phyloP scores from a whole-genome alignment of 2,329 filamentous ascomycete species.

The Phyllosticta citrichinensis region DNA sequence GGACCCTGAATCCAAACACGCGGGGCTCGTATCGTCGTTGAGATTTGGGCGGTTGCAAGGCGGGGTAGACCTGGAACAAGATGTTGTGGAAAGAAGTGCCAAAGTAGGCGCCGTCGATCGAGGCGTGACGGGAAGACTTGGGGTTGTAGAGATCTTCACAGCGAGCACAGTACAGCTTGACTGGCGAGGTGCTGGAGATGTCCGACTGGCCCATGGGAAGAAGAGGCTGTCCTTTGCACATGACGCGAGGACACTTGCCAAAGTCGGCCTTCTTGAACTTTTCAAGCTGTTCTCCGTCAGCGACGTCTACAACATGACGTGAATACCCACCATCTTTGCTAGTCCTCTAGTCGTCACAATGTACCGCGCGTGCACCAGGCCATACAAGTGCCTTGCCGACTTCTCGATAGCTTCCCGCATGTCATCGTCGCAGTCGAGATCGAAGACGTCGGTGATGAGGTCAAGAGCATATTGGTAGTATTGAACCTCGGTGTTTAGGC shows the following conservation, averaged over 20 bases:
- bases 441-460: slow-evolving; percentile 94
- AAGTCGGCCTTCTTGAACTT: slow-evolving; percentile 99
- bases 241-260: slow-evolving; percentile 92
- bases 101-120: slow-evolving; percentile 96
- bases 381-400: slow-evolving; percentile 89
- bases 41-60: slow-evolving; percentile 77
- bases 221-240: slow-evolving; percentile 87
- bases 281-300: slow-evolving; percentile 56
- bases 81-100: slow-evolving; percentile 98
- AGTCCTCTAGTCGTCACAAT: slow-evolving; percentile 92
- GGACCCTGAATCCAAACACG: slow-evolving; percentile 92
- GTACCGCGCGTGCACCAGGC: slow-evolving; percentile 89
- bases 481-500: slow-evolving; percentile 91
- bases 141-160: slow-evolving; percentile 99
- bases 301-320: background rate
- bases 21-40: slow-evolving; percentile 77
- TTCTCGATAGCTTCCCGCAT: slow-evolving; percentile 98
- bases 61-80: slow-evolving; percentile 95
- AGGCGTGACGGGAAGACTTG: slow-evolving; percentile 89
- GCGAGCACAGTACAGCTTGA: slow-evolving; percentile 93
- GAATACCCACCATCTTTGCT: slow-evolving; percentile 74
- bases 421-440: slow-evolving; percentile 96
- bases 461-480: slow-evolving; percentile 99
- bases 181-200: slow-evolving; percentile 73
- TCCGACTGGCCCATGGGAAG: slow-evolving; percentile 93